phyloP scores from a whole-genome alignment of 768 basidiomycete genomes.

The Roridomyces roridus region DNA sequence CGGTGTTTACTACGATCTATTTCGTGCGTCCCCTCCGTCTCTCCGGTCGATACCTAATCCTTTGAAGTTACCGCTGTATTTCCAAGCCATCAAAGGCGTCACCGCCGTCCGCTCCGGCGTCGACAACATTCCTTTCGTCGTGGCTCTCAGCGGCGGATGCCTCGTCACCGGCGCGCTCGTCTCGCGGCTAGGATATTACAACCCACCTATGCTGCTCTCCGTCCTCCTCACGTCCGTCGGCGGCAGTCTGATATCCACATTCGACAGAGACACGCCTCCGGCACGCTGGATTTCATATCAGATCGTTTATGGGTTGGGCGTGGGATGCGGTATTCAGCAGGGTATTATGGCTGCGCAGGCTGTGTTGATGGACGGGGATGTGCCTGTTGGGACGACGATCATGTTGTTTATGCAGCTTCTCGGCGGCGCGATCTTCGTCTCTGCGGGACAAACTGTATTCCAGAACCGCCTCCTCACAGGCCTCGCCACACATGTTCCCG shows the following conservation, averaged over 20 bases:
- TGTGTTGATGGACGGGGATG: constrained; percentile 15
- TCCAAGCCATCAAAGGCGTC: constrained; percentile 44
- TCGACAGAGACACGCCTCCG: constrained; percentile 28
- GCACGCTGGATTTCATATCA: constrained; percentile 31
- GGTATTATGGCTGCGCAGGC: constrained; percentile 27
- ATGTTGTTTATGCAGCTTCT: constrained; percentile 27
- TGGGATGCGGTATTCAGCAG: constrained; percentile 30
- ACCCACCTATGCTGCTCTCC: constrained; percentile 29
- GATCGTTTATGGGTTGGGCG: constrained; percentile 33
- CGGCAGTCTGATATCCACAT: constrained; percentile 39
- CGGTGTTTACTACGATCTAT: constrained; percentile 21
- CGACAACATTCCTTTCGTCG: constrained; percentile 40
- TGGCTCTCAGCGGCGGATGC: constrained; percentile 44
- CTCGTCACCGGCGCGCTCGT: constrained; percentile 43
- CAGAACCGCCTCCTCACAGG: constrained; percentile 7
- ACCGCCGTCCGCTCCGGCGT: constrained; percentile 30
- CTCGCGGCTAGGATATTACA: constrained; percentile 40
- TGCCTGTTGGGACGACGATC: constrained; percentile 20
- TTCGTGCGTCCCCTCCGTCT: constrained; percentile 3
- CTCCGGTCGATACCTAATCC: background rate
- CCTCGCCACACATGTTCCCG: constrained; percentile 3
- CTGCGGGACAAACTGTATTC: constrained; percentile 28
- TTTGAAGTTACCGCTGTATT: constrained; percentile 18
- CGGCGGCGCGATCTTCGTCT: constrained; percentile 27
- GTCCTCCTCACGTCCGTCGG: constrained; percentile 42